A percentile compares a stretch with the other conserved stretches of the same genome.
Conservation (phyloP, 805 yeast genomes). For the Myxozyma sirexii region DNA sequence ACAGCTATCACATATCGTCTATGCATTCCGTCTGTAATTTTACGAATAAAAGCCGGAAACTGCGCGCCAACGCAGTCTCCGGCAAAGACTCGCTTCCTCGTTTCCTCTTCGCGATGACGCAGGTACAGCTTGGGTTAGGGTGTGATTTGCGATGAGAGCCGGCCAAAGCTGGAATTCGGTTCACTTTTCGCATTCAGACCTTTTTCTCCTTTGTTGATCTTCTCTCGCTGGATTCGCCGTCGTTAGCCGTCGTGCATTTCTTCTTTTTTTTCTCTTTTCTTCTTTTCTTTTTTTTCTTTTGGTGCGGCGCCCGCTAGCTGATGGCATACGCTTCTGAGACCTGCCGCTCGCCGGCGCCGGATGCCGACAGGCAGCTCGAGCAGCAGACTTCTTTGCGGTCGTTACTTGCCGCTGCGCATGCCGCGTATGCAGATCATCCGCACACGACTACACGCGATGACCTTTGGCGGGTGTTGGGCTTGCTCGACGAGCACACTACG, state of each 20-base stretch:
- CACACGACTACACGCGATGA: slow-evolving; percentile 25
- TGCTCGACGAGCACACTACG: slow-evolving; percentile 21
- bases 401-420: slow-evolving; percentile 22
- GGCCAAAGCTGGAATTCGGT: not conserved
- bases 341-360: slow-evolving; percentile 7
- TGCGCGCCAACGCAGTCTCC: too few relatives aligned
- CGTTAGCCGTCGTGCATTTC: not conserved
- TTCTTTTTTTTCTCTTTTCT: not conserved
- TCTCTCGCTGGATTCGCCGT: not conserved
- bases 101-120: slow-evolving; percentile 2
- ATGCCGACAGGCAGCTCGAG: not conserved
- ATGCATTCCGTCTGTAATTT: too few relatives aligned
- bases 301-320: not conserved
- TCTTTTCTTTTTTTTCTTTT: not conserved
- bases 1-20: too few relatives aligned
- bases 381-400: slow-evolving; percentile 18
- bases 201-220: not conserved
- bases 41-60: too few relatives aligned
- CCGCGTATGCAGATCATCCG: slow-evolving; percentile 21
- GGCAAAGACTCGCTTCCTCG: too few relatives aligned
- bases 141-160: slow-evolving; percentile 6
- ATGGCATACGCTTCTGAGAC: slow-evolving; percentile 10
- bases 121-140: slow-evolving; percentile 6
- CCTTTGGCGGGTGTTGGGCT: slow-evolving; percentile 16
- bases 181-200: not conserved